Conservation (phyloP, 2,329 filamentous ascomycete genomes). For the Cladophialophora yegresii region DNA sequence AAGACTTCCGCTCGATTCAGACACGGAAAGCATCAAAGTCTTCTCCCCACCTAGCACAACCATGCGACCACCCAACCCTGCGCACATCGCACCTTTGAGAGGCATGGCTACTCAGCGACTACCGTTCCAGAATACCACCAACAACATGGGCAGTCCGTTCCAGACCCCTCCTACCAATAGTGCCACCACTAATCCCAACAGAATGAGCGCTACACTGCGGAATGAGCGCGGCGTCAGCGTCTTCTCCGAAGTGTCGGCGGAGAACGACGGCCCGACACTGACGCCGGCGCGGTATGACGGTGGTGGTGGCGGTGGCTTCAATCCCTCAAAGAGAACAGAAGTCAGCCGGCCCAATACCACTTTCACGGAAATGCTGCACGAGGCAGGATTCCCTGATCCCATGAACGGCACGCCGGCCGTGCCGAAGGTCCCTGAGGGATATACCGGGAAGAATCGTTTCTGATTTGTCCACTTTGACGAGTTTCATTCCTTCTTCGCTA, state of each 20-base stretch:
- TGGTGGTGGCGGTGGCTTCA: slow-evolving; percentile 23
- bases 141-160: slow-evolving; percentile 35
- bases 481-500: slow-evolving; percentile 8
- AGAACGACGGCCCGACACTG: slow-evolving; percentile 21
- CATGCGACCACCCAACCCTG: slow-evolving; percentile 23
- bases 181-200: slow-evolving; percentile 5
- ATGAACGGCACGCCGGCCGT: slow-evolving; percentile 26
- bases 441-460: slow-evolving; percentile 21
- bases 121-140: background rate
- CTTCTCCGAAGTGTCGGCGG: slow-evolving; percentile 20
- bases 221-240: slow-evolving; percentile 24
- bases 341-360: slow-evolving; percentile 33
- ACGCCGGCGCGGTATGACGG: slow-evolving; percentile 32
- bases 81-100: slow-evolving; percentile 32
- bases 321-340: slow-evolving; percentile 18
- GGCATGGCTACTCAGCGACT: slow-evolving; percentile 33
- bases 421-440: slow-evolving; percentile 31
- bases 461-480: slow-evolving; percentile 9
- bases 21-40: slow-evolving; percentile 51
- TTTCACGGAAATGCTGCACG: slow-evolving; percentile 36
- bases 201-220: slow-evolving; percentile 18
- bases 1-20: slow-evolving; percentile 35
- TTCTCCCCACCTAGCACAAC: slow-evolving; percentile 48
- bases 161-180: slow-evolving; percentile 30
- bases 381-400: slow-evolving; percentile 34